Evolutionary conservation across 306 rosid genomes (phyloP).

Genomic region (Parietaria judaica): DNA sequence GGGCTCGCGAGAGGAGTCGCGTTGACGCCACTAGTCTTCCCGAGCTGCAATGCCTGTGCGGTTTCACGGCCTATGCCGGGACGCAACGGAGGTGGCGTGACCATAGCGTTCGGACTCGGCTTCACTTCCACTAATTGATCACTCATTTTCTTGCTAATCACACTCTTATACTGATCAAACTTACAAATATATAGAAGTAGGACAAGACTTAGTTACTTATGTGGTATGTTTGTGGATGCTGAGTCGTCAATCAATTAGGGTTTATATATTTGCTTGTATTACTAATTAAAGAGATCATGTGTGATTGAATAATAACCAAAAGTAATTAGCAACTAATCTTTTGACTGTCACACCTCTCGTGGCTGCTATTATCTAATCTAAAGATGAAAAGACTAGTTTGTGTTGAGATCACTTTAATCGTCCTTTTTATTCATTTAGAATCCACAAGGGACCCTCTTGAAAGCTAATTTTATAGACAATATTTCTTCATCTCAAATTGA

Average conservation of each 20-base stretch:
- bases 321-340: neutral
- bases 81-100: slow-evolving; percentile 18
- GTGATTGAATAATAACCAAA: neutral
- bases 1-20: slow-evolving; percentile 46
- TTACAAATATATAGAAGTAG: neutral
- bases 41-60: slow-evolving; percentile 20
- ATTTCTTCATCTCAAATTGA: too few relatives aligned
- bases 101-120: slow-evolving; percentile 4
- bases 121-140: slow-evolving; percentile 27
- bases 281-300: neutral
- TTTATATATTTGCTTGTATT: neutral
- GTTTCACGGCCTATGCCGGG: slow-evolving; percentile 18
- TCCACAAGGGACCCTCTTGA: too few relatives aligned
- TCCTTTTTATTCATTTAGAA: neutral
- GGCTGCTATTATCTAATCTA: slow-evolving; percentile 9
- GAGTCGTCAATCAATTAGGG: slow-evolving; percentile 2
- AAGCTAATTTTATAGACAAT: too few relatives aligned
- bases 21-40: slow-evolving; percentile 8
- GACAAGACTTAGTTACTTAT: neutral
- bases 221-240: neutral
- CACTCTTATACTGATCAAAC: neutral
- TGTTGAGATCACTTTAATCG: neutral
- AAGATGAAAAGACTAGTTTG: slow-evolving; percentile 11
- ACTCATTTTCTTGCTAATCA: neutral
- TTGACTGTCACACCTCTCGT: slow-evolving; percentile 5